These are phyloP conservation scores for Gonium pectorale DNA, from an alignment of 139 green algal genomes.

Conservation along the genomic window DNA sequence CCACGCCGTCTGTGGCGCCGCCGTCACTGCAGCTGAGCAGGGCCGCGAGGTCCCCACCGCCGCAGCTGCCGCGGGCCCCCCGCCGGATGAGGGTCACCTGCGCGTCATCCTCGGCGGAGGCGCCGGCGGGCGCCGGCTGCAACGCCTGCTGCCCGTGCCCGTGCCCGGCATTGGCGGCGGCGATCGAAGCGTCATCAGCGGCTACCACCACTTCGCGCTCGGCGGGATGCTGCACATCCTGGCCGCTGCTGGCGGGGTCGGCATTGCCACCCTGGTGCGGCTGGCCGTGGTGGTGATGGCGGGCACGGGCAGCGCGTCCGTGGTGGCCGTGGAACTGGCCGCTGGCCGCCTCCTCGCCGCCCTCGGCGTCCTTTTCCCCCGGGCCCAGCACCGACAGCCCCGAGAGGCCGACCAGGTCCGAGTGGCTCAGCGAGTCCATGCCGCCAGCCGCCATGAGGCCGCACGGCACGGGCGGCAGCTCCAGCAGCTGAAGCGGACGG, in stretches of 20 bases:
- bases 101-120: too few relatives aligned
- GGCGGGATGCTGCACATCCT: too few relatives aligned
- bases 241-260: too few relatives aligned
- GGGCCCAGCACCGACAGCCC: constrained; percentile 14
- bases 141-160: neutral
- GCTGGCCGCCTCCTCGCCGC: neutral
- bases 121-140: neutral
- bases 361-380: constrained; percentile 16
- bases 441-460: neutral
- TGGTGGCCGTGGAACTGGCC: neutral
- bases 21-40: neutral
- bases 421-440: neutral
- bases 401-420: neutral
- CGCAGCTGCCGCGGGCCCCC: too few relatives aligned
- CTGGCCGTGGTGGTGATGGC: neutral
- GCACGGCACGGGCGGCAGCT: neutral
- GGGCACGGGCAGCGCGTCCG: neutral
- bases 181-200: too few relatives aligned
- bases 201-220: too few relatives aligned
- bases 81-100: too few relatives aligned
- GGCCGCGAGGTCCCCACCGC: neutral
- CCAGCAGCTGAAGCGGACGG: neutral
- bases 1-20: constrained; percentile 12
- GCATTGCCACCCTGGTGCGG: too few relatives aligned
- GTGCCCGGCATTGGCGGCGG: too few relatives aligned